phyloP scores from a whole-genome alignment of 2,329 filamentous ascomycete species.

The Fusarium heterosporum region DNA sequence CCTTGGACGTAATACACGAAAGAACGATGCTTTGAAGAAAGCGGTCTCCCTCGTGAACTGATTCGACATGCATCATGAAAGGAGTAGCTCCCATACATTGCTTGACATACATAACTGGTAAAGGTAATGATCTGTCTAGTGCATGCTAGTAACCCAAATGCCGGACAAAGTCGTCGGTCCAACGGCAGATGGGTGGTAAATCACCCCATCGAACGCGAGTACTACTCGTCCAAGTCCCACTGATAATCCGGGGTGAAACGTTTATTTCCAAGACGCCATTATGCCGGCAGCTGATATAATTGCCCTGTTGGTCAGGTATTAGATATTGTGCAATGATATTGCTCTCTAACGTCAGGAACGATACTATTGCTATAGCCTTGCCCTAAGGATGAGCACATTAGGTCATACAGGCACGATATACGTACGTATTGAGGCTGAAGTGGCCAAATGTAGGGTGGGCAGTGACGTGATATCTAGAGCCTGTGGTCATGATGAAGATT shows the following conservation, averaged over 20 bases:
- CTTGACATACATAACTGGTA: not conserved
- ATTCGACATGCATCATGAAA: not conserved
- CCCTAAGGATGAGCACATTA: not conserved
- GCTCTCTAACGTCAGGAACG: constrained; percentile 26
- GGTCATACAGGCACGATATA: not conserved
- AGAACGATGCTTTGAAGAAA: not conserved
- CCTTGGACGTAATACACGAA: too few species aligned
- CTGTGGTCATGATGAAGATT: not conserved
- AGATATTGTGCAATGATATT: constrained; percentile 25
- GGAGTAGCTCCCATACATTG: not conserved
- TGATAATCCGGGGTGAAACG: not conserved
- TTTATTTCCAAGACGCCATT: constrained; percentile 15
- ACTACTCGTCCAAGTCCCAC: constrained; percentile 4
- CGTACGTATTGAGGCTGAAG: constrained; percentile 25
- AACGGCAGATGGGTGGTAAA: not conserved
- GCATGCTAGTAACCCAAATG: not conserved
- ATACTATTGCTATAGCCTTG: constrained; percentile 24
- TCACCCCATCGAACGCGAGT: constrained; percentile 4
- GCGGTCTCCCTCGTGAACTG: not conserved
- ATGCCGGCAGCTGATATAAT: constrained; percentile 18
- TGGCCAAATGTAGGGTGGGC: constrained; percentile 19
- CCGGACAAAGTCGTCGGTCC: not conserved
- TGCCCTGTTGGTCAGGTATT: constrained; percentile 2
- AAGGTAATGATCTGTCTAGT: not conserved
- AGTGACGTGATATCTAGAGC: constrained; percentile 22